phyloP scores from a whole-genome alignment of 1,284 basidiomycete genomes.

The Coriolopsis trogii region DNA sequence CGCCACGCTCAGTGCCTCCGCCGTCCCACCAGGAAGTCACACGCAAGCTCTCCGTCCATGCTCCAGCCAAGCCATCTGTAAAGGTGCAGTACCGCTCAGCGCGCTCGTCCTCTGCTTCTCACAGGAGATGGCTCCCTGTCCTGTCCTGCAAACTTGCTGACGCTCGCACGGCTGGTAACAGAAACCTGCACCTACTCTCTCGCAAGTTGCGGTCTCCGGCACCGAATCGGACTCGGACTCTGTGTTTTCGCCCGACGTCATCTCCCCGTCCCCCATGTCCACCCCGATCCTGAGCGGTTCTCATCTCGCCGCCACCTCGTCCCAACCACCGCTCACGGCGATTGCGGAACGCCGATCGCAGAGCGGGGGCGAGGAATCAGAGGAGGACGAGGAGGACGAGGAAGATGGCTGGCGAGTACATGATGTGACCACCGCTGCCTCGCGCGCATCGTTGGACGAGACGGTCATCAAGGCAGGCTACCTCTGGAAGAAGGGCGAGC shows the following conservation, averaged over 20 bases:
- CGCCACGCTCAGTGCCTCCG: conserved; percentile 62
- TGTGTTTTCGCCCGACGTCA: conserved; percentile 57
- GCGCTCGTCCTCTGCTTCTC: conserved; percentile 11
- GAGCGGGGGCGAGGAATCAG: conserved; percentile 77
- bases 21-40: conserved; percentile 87
- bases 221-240: conserved; percentile 89
- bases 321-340: conserved; percentile 61
- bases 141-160: not conserved
- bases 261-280: conserved; percentile 37
- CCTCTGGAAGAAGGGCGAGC: conserved; percentile 91
- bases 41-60: conserved; percentile 83
- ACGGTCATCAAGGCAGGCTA: conserved; percentile 82
- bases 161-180: not conserved
- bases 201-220: conserved; percentile 60
- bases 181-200: conserved; percentile 28
- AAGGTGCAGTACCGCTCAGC: conserved; percentile 33
- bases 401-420: conserved; percentile 65
- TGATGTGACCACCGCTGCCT: conserved; percentile 30
- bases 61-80: conserved; percentile 48
- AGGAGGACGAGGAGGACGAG: conserved; percentile 60
- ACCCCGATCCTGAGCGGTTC: conserved; percentile 17
- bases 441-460: conserved; percentile 60
- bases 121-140: not conserved
- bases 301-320: conserved; percentile 27
- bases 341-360: conserved; percentile 74